phyloP scores from a whole-genome alignment of 495 filamentous ascomycete genomes.

The Annulohypoxylon moriforme region DNA sequence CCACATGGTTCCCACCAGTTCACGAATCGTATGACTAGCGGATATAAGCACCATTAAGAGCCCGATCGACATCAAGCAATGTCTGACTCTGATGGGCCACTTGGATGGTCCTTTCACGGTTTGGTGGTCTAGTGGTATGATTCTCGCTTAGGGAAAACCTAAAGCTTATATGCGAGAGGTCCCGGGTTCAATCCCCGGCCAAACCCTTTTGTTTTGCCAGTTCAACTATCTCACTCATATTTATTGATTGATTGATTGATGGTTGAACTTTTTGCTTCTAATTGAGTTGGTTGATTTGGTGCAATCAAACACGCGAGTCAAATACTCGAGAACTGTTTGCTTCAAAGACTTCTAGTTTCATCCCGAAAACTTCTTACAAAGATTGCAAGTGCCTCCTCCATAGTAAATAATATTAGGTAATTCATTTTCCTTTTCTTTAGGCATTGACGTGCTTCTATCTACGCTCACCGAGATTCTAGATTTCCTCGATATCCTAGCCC shows the following conservation, averaged over 20 bases:
- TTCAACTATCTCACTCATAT: not conserved
- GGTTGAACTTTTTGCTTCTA: not conserved
- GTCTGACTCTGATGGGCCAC: not conserved
- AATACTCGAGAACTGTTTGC: no score
- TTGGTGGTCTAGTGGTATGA: slow-evolving; percentile 42
- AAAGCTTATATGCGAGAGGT: slow-evolving; percentile 31
- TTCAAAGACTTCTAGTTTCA: no score
- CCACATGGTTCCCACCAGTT: no score
- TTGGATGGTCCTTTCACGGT: not conserved
- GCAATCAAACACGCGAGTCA: no score
- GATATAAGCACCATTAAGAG: not conserved
- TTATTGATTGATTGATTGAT: not conserved
- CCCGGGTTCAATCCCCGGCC: slow-evolving; percentile 40
- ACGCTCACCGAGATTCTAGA: not conserved
- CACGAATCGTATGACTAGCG: no score
- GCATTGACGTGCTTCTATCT: not conserved
- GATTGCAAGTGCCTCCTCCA: no score
- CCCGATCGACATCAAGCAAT: not conserved
- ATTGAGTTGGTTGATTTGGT: no score
- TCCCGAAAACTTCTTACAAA: not conserved
- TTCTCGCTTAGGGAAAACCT: slow-evolving; percentile 40
- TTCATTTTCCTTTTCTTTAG: not conserved
- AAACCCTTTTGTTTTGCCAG: slow-evolving; percentile 29
- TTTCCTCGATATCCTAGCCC: not conserved
- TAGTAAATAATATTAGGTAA: no score